These are phyloP conservation scores for Daedaleopsis nitida DNA, from an alignment of 768 basidiomycete genomes.

Conservation along the genomic window DNA sequence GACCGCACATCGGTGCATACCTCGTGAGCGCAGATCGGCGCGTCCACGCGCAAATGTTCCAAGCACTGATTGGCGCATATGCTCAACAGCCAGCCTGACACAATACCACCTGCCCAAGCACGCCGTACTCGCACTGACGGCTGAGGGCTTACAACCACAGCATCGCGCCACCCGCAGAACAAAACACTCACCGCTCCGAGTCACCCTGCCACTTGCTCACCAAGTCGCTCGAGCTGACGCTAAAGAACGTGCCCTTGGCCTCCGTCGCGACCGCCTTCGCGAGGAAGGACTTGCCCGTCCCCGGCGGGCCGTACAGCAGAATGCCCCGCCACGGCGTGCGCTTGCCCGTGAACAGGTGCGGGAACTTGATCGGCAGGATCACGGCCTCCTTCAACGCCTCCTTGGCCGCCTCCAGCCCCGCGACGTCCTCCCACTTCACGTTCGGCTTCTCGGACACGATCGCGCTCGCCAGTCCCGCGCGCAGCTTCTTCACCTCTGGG, in stretches of 20 bases:
- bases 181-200: conserved; percentile 75
- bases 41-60: too few species aligned
- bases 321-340: conserved; percentile 98
- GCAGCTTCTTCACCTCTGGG: conserved; percentile 93
- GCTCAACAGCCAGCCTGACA: not conserved
- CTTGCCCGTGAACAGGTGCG: conserved; percentile 97
- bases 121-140: too few species aligned
- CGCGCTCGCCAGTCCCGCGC: conserved; percentile 85
- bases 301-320: conserved; percentile 94
- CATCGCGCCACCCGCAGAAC: not conserved
- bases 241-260: conserved; percentile 98
- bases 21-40: too few species aligned
- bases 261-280: conserved; percentile 99
- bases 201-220: conserved; percentile 99
- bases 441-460: conserved; percentile 94
- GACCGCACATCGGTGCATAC: too few species aligned
- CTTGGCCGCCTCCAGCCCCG: conserved; percentile 93
- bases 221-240: conserved; percentile 90
- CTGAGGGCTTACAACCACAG: not conserved
- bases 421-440: conserved; percentile 98
- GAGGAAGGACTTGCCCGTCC: conserved; percentile 95
- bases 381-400: conserved; percentile 97
- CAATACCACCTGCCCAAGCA: too few species aligned
- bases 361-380: conserved; percentile 99
- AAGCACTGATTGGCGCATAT: not conserved